Conservation (phyloP, 768 basidiomycete genomes). For the Coprinellus micaceus region DNA sequence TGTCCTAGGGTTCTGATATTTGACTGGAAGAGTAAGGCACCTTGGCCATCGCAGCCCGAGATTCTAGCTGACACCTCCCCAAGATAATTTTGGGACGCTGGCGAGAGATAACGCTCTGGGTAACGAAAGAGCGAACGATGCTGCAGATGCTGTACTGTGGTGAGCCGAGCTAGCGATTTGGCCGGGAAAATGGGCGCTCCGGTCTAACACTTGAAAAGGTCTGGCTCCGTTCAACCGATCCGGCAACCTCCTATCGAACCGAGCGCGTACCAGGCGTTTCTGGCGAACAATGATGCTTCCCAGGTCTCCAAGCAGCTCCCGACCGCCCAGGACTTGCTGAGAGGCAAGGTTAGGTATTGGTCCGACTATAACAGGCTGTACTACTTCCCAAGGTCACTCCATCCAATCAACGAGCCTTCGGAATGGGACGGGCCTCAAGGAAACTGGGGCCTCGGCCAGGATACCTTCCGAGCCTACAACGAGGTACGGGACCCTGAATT, state of each 20-base stretch:
- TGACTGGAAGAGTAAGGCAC: slow-evolving; percentile 56
- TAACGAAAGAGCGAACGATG: slow-evolving; percentile 22
- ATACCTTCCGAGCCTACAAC: slow-evolving; percentile 51
- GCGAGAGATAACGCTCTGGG: slow-evolving; percentile 39
- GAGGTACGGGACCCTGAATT: slow-evolving; percentile 38
- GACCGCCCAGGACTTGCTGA: slow-evolving; percentile 11
- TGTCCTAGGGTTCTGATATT: slow-evolving; percentile 66
- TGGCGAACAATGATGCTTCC: slow-evolving; percentile 23
- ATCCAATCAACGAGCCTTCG: slow-evolving; percentile 55
- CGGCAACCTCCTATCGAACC: slow-evolving; percentile 36
- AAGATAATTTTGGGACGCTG: slow-evolving; percentile 67
- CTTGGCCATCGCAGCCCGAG: not conserved
- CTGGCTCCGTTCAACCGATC: slow-evolving; percentile 10
- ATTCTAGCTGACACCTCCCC: slow-evolving; percentile 10
- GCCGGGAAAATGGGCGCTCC: not conserved
- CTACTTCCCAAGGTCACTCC: slow-evolving; percentile 62
- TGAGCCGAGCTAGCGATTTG: not conserved
- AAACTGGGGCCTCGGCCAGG: slow-evolving; percentile 54
- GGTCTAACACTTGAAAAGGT: slow-evolving; percentile 7
- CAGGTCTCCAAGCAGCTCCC: not conserved
- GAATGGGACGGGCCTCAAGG: slow-evolving; percentile 52
- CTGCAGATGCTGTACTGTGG: slow-evolving; percentile 14
- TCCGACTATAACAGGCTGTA: slow-evolving; percentile 65
- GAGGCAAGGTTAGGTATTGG: slow-evolving; percentile 51
- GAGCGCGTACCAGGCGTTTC: slow-evolving; percentile 51